Conservation (phyloP, 345 rosid genomes). For the Arabis alpina region DNA sequence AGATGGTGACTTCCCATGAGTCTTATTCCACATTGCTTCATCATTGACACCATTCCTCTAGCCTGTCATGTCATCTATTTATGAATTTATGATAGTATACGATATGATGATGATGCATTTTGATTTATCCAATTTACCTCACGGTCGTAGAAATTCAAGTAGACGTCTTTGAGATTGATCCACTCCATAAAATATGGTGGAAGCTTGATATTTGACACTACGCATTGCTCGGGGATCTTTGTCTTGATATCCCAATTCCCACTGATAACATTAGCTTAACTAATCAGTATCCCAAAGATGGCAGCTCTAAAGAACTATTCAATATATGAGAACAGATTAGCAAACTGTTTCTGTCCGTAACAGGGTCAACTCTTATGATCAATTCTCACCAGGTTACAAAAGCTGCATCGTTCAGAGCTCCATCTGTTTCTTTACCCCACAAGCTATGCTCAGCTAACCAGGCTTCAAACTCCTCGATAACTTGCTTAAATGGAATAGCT, state of each 20-base stretch:
- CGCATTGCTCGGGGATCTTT: slow-evolving; percentile 80
- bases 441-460: slow-evolving; percentile 73
- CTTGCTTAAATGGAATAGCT: slow-evolving; percentile 80
- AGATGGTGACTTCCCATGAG: slow-evolving; percentile 86
- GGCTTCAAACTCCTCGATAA: slow-evolving; percentile 74
- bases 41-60: slow-evolving; percentile 92
- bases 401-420: slow-evolving; percentile 69
- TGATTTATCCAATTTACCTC: slow-evolving; percentile 50
- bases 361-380: slow-evolving; percentile 2
- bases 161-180: slow-evolving; percentile 88
- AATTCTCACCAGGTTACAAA: slow-evolving; percentile 85
- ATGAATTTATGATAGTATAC: slow-evolving; percentile 14
- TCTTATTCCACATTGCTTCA: slow-evolving; percentile 69
- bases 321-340: neutral
- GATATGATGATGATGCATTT: neutral
- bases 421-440: slow-evolving; percentile 60
- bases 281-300: slow-evolving; percentile 24
- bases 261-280: slow-evolving; percentile 48
- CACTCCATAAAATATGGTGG: slow-evolving; percentile 88
- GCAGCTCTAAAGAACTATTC: slow-evolving; percentile 7
- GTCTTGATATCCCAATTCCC: slow-evolving; percentile 99
- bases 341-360: neutral
- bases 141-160: slow-evolving; percentile 69
- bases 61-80: slow-evolving; percentile 54
- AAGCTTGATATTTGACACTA: slow-evolving; percentile 65